Base-by-base conservation (phyloP, 192 early-diverging fungal genomes). In the Mortierella hygrophila region DNA sequence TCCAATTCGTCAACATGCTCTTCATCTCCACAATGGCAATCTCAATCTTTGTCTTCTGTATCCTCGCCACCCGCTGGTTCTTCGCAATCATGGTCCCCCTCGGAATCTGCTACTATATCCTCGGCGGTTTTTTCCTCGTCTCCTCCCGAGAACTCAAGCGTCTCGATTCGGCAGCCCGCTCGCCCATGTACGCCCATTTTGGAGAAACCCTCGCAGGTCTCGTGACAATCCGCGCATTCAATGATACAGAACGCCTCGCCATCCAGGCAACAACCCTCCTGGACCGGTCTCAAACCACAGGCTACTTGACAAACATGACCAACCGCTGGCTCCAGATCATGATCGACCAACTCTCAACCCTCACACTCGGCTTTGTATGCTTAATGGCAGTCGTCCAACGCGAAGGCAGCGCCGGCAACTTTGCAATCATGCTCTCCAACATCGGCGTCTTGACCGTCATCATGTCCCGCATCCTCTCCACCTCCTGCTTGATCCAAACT, bases 401-500 rank as follows among this genome's bases (percentile, higher is more conserved):
- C 9, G 71, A 93, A 10, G 83, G 90, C n/a, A 76, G 65, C 20
- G 29, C 38, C n/a, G 74, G 69, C 0, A 68, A 93, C 68, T 92
- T 94, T 57, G 93, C 89, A 4, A 80, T 93, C 60, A 80, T 91
- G 40, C 88, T 94, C 11, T 91, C 91, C 1, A 93, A 95, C 75
- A 92, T 95, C 35, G 83, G 93, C 6, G 82, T 83, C 16, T 89
- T 96, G 68, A 96, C 97, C 18, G 91, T 95, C 71, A 91, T 93
- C 63, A 85, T 97, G 68, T 94, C 93, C 80, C 95, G 94, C 94
- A 90, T 95, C 83, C 91, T 97, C 15, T 91, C 95, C 10, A 92
- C 93, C 70, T 92, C 91, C 55, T 95, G 95, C 72, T 93, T 94
- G 78, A 93, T 97, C 68, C 96, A 96, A 74, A 91, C 89, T 42